Percentiles rank a stretch among this genome's conserved stretches.
Conservation (phyloP, 768 basidiomycete genomes). For the Lentinula aciculospora region DNA sequence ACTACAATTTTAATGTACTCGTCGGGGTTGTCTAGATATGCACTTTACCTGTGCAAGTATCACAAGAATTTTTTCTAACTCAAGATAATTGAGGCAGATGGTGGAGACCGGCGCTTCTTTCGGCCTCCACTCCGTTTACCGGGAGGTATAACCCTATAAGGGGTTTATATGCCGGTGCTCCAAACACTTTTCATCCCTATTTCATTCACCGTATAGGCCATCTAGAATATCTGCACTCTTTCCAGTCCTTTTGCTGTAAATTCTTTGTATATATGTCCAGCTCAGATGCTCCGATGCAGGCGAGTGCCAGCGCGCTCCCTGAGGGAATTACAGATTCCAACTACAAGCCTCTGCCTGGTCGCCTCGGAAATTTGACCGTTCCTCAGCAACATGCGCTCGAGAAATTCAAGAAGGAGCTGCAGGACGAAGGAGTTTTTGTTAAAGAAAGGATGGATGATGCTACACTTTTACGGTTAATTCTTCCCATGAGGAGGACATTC, state of each 20-base stretch:
- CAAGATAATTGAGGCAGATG: too few species aligned
- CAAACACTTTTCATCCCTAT: background rate
- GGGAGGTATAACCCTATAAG: background rate
- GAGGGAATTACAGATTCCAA: constrained; percentile 56
- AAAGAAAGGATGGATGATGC: constrained; percentile 67
- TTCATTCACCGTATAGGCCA: background rate
- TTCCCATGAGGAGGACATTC: background rate
- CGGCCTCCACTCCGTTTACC: too few species aligned
- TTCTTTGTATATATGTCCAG: background rate
- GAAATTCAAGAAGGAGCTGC: constrained; percentile 59
- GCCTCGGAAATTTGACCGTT: constrained; percentile 71
- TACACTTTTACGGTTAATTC: constrained; percentile 54
- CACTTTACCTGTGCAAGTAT: too few species aligned
- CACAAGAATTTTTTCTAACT: too few species aligned
- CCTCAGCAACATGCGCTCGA: constrained; percentile 61
- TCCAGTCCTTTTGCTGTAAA: background rate
- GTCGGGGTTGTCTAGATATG: background rate
- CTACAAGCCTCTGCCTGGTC: constrained; percentile 65
- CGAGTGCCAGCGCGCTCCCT: constrained; percentile 52
- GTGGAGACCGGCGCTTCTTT: background rate
- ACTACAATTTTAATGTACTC: background rate
- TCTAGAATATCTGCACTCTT: background rate
- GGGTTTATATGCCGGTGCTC: background rate
- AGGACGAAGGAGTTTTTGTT: constrained; percentile 55
- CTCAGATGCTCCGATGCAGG: constrained; percentile 18